These are phyloP conservation scores for Iberis pinnata DNA, from an alignment of 345 rosid species.

Conservation along the genomic window DNA sequence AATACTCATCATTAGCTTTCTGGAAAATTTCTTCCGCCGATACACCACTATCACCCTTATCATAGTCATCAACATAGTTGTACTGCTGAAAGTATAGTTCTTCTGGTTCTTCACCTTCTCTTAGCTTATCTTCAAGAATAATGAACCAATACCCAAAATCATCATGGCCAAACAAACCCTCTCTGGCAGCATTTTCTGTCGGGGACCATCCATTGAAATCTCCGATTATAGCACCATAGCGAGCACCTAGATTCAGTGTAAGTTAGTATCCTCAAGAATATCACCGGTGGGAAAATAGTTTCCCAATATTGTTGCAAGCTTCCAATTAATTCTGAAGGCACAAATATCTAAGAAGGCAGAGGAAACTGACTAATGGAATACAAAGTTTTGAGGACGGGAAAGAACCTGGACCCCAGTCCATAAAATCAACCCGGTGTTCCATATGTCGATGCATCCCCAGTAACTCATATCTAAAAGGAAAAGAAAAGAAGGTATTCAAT, in stretches of 20 bases:
- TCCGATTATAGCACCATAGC: slow-evolving; percentile 83
- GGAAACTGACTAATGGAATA: slow-evolving; percentile 9
- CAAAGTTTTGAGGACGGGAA: slow-evolving; percentile 8
- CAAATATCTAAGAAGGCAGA: not conserved
- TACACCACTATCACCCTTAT: slow-evolving; percentile 81
- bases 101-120: slow-evolving; percentile 76
- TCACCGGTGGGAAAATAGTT: not conserved
- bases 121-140: slow-evolving; percentile 80
- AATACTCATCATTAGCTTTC: slow-evolving; percentile 83
- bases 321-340: not conserved
- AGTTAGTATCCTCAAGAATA: slow-evolving; percentile 9
- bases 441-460: slow-evolving; percentile 78
- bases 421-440: slow-evolving; percentile 82
- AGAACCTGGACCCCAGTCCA: slow-evolving; percentile 99
- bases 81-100: slow-evolving; percentile 95
- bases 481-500: slow-evolving; percentile 8
- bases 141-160: slow-evolving; percentile 95
- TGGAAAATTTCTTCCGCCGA: slow-evolving; percentile 65
- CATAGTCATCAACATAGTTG: slow-evolving; percentile 75
- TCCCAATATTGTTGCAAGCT: not conserved
- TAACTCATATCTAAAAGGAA: slow-evolving; percentile 51
- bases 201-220: slow-evolving; percentile 94
- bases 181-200: slow-evolving; percentile 74
- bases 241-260: slow-evolving; percentile 56
- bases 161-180: slow-evolving; percentile 78